Evolutionary conservation across 1,284 basidiomycete genomes (phyloP).

Genomic region (Ganoderma boninense): DNA sequence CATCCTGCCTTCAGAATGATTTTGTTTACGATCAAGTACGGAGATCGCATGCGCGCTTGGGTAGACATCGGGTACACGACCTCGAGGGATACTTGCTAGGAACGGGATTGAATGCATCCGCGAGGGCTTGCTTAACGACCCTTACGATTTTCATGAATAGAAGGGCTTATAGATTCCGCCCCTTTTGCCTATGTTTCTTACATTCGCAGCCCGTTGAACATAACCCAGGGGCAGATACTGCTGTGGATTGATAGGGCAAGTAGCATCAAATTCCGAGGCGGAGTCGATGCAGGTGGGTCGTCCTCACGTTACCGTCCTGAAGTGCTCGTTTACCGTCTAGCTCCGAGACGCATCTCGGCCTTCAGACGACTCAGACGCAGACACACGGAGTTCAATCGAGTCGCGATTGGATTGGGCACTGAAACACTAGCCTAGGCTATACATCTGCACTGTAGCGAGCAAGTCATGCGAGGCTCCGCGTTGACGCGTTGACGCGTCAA

Average conservation of each 20-base stretch:
- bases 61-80: constrained; percentile 2
- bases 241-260: not conserved
- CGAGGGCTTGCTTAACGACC: not conserved
- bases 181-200: not conserved
- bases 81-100: not conserved
- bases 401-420: not conserved
- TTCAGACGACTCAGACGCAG: too few relatives aligned
- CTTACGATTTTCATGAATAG: not conserved
- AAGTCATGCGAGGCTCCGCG: not conserved
- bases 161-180: not conserved
- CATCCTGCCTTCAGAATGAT: not conserved
- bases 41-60: not conserved
- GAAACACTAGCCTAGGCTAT: not conserved
- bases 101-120: not conserved
- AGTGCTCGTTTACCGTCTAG: too few relatives aligned
- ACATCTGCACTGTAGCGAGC: not conserved
- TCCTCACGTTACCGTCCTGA: not conserved
- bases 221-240: not conserved
- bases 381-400: too few relatives aligned
- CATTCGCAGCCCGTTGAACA: not conserved
- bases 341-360: too few relatives aligned
- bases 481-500: not conserved
- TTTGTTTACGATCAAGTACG: not conserved
- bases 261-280: not conserved
- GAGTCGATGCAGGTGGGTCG: not conserved